Percentiles rank a stretch among this genome's conserved stretches.
These are phyloP conservation scores for Glebionis coronaria DNA, from an alignment of 129 eudicot genomes.

Conservation along the genomic window DNA sequence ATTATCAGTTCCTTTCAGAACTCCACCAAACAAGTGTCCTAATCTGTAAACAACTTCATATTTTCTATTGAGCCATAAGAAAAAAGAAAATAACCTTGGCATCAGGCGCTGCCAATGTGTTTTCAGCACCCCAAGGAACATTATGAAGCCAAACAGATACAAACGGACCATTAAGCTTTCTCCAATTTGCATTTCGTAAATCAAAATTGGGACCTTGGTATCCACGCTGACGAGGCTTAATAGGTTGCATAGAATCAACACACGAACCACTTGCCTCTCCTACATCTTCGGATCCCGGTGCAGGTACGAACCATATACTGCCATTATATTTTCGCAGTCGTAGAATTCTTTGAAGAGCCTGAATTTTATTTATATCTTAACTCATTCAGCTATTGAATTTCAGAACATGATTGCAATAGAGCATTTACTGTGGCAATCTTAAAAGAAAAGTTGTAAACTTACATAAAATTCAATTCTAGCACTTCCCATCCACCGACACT, in stretches of 20 bases:
- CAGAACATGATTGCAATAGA: slow-evolving; percentile 2
- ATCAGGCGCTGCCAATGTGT: slow-evolving; percentile 89
- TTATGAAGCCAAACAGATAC: slow-evolving; percentile 96
- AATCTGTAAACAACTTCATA: not conserved
- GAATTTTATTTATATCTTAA: not conserved
- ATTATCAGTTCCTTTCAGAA: not conserved
- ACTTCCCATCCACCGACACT: slow-evolving; percentile 93
- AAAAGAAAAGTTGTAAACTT: slow-evolving; percentile 17
- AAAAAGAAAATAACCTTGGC: slow-evolving; percentile 62
- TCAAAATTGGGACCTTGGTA: slow-evolving; percentile 56
- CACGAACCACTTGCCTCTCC: slow-evolving; percentile 46
- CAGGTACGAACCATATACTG: slow-evolving; percentile 71
- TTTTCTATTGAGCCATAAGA: not conserved
- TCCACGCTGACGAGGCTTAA: slow-evolving; percentile 37
- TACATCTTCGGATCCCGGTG: slow-evolving; percentile 74
- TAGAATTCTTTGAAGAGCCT: slow-evolving; percentile 79
- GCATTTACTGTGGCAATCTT: not conserved
- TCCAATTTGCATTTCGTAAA: slow-evolving; percentile 52
- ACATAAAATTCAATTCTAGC: slow-evolving; percentile 84
- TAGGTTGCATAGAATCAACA: slow-evolving; percentile 28
- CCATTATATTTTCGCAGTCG: slow-evolving; percentile 76
- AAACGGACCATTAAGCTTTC: slow-evolving; percentile 82
- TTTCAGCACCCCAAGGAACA: slow-evolving; percentile 95
- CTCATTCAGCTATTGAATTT: not conserved
- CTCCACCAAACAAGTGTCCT: not conserved